Base-by-base conservation (phyloP, 441 rosid genomes). In the Croton setiger region DNA sequence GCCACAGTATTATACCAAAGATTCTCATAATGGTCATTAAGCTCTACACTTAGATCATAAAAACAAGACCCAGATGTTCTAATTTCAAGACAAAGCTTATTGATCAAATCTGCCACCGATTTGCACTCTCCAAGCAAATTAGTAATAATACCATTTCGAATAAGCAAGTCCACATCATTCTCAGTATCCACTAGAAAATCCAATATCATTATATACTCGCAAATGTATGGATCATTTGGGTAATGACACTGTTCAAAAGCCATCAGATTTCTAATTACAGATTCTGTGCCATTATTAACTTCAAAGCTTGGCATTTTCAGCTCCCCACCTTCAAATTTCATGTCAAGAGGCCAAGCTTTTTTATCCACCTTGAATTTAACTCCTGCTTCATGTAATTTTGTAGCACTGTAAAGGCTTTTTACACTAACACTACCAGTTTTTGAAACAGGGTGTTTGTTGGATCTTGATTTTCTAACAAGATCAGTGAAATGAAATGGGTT, bases 91-190 rank as follows among this genome's bases (percentile, higher is more conserved):
- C 43, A 33, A 33, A 59, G 63, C n/a, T 59, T 35, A 15, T 59
- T 59, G 12, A 59, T 44, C 20, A 59, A 5, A 3, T 17, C 17
- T 1, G 63, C 63, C 44, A 36, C 63, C 15, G 45, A 18, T 36
- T 17, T 3, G 39, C 7, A 33, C 21, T n/a, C 33, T 2, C 63
- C 63, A 4, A 35, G 44, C 45, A 59, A 36, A 20, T 13, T 60
- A 2, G 23, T 49, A 10, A 41, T 44, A 27, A 5, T 15, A 9
- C 18, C 5, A 61, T 70, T 59, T 12, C 37, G 44, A 14, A 49
- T 37, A 12, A 74, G 76, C 15, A 74, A 67, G 7, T 74, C 74
- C 9, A 78, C 78, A 17, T 78, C 81, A 3, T 8, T n/a, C 11
- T 13, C 13, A 0, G 71, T 44, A 58, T 68, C n/a, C 36, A 78